Evolutionary conservation across 495 filamentous ascomycete species (phyloP).

Genomic region (Penicillium turbatum): DNA sequence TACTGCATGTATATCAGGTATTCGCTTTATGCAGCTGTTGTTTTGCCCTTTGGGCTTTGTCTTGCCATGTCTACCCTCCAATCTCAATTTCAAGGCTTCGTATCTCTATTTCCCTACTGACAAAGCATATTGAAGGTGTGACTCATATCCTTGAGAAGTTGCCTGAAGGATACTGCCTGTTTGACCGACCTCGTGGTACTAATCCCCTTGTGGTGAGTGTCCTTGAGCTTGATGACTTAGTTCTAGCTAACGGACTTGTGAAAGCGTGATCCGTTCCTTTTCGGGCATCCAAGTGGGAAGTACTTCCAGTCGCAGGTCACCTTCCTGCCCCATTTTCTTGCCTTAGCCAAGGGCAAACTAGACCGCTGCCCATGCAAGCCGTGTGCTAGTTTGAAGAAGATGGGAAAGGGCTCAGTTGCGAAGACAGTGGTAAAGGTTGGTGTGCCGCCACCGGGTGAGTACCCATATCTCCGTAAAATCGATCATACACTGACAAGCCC

Average conservation of each 20-base stretch:
- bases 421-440: neutral
- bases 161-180: conserved; percentile 52
- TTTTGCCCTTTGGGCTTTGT: neutral
- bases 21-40: neutral
- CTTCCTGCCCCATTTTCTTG: conserved; percentile 55
- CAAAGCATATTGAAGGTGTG: conserved; percentile 28
- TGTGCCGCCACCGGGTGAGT: neutral
- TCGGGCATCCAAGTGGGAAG: conserved; percentile 49
- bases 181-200: conserved; percentile 38
- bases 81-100: neutral
- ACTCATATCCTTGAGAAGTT: conserved; percentile 48
- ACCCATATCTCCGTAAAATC: too few species aligned
- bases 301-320: conserved; percentile 48
- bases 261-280: conserved; percentile 51
- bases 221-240: neutral
- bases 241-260: neutral
- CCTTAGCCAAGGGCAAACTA: neutral
- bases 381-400: conserved; percentile 21
- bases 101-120: neutral
- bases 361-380: conserved; percentile 35
- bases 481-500: neutral
- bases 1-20: neutral
- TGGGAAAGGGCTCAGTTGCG: conserved; percentile 2
- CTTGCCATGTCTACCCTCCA: neutral
- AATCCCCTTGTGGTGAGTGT: conserved; percentile 34